These are phyloP conservation scores for Melianthus villosus DNA, from an alignment of 441 rosid species.

Conservation along the genomic window DNA sequence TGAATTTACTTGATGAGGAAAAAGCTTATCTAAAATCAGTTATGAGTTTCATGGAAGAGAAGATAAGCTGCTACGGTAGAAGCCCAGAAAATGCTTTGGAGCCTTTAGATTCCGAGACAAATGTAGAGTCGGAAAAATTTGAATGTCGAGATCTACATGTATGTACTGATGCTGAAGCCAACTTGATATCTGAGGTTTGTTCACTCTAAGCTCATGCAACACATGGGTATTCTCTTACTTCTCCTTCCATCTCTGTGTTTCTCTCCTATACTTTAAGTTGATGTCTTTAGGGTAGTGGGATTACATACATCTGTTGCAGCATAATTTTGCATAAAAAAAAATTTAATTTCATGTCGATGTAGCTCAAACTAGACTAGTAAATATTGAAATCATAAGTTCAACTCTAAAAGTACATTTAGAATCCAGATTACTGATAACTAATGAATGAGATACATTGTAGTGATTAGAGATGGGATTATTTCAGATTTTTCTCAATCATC, in stretches of 20 bases:
- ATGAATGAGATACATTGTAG: too few species aligned
- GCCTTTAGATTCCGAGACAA: conserved; percentile 14
- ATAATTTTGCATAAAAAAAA: too few species aligned
- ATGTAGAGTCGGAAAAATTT: conserved; percentile 30
- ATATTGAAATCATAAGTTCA: too few species aligned
- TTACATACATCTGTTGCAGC: conserved; percentile 3
- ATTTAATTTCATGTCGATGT: too few species aligned
- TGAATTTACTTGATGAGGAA: conserved; percentile 49
- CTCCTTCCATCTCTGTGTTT: conserved; percentile 1
- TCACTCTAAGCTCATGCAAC: too few species aligned
- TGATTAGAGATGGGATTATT: too few species aligned
- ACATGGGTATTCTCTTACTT: too few species aligned
- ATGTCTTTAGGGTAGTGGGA: too few species aligned
- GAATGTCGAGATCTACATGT: conserved; percentile 48
- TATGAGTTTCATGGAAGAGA: conserved; percentile 32
- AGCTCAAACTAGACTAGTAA: too few species aligned
- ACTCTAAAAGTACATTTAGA: too few species aligned
- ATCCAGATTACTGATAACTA: too few species aligned
- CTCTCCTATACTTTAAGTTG: not conserved
- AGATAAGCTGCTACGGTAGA: conserved; percentile 17
- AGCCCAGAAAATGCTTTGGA: conserved; percentile 19
- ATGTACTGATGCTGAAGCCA: conserved; percentile 22
- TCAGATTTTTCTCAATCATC: too few species aligned
- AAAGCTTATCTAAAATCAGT: conserved; percentile 29
- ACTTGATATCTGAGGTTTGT: conserved; percentile 28